phyloP scores from a whole-genome alignment of 441 rosid species.

The Eutrema salsugineum region DNA sequence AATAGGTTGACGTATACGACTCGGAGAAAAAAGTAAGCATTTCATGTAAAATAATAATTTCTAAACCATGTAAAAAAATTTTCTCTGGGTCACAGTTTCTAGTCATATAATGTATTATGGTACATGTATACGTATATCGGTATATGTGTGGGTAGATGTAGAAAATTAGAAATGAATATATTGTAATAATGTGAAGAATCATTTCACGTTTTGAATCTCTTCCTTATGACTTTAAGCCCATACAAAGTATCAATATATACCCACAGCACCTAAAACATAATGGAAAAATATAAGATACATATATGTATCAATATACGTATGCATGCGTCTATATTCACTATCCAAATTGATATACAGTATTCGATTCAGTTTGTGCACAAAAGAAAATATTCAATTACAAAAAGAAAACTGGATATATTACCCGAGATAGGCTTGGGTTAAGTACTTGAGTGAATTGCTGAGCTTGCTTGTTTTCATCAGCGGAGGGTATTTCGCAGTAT shows the following conservation, averaged over 20 bases:
- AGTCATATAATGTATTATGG: neutral
- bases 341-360: neutral
- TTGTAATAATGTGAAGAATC: slow-evolving; percentile 5
- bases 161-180: neutral
- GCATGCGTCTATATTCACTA: neutral
- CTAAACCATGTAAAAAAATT: neutral
- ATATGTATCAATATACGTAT: neutral
- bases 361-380: too few relatives aligned
- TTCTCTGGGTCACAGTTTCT: neutral
- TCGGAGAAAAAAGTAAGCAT: neutral
- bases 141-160: neutral
- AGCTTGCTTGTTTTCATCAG: slow-evolving; percentile 97
- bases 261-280: neutral
- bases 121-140: neutral
- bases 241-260: slow-evolving; percentile 21
- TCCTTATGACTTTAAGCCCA: slow-evolving; percentile 19
- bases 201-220: slow-evolving; percentile 11
- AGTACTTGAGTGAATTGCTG: slow-evolving; percentile 84
- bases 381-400: neutral
- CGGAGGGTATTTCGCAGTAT: slow-evolving; percentile 81
- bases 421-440: slow-evolving; percentile 92
- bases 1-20: neutral
- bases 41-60: neutral
- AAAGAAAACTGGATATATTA: slow-evolving; percentile 16
- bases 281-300: neutral